Percentiles rank a stretch among this genome's conserved stretches.
These are phyloP conservation scores for Coemansia sp. DNA, from an alignment of 192 early-diverging fungal species.

Conservation along the genomic window DNA sequence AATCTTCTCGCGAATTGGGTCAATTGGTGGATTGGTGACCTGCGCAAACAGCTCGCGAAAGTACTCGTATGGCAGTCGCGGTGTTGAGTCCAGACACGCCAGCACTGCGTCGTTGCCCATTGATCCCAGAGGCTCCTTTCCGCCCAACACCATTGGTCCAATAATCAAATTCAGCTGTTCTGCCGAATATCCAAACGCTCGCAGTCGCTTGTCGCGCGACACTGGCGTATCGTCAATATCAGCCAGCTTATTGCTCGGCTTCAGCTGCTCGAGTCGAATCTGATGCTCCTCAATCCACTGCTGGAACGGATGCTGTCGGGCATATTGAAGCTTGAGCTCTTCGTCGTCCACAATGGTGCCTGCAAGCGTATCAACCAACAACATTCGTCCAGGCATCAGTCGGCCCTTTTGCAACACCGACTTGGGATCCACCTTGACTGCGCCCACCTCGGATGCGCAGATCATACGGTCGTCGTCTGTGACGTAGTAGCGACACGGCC, in stretches of 20 bases:
- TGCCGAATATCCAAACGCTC: constrained; percentile 86
- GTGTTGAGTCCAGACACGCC: constrained; percentile 85
- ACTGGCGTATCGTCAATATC: constrained; percentile 65
- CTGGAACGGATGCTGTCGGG: constrained; percentile 69
- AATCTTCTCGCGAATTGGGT: constrained; percentile 97
- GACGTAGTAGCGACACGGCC: constrained; percentile 97
- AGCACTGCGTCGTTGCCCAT: constrained; percentile 98
- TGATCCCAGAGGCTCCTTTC: constrained; percentile 96
- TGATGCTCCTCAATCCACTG: constrained; percentile 86
- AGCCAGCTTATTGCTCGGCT: constrained; percentile 25
- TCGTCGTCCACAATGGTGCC: constrained; percentile 89
- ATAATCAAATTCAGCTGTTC: constrained; percentile 91
- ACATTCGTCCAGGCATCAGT: constrained; percentile 94
- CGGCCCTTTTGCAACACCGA: constrained; percentile 86
- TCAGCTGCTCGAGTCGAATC: constrained; percentile 68
- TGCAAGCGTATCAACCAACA: constrained; percentile 91
- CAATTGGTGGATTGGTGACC: constrained; percentile 98
- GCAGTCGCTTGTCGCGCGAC: constrained; percentile 75
- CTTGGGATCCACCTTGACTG: constrained; percentile 78
- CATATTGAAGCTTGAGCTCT: constrained; percentile 80
- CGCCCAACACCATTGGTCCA: constrained; percentile 84
- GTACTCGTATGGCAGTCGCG: constrained; percentile 93
- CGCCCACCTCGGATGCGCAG: constrained; percentile 96
- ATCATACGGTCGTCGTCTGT: constrained; percentile 93
- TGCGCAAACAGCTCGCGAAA: constrained; percentile 98